Evolutionary conservation across 78 protist species (phyloP), one percentile per base, ranked within the genome.

Genomic region (Dictyostelium citrinum): DNA sequence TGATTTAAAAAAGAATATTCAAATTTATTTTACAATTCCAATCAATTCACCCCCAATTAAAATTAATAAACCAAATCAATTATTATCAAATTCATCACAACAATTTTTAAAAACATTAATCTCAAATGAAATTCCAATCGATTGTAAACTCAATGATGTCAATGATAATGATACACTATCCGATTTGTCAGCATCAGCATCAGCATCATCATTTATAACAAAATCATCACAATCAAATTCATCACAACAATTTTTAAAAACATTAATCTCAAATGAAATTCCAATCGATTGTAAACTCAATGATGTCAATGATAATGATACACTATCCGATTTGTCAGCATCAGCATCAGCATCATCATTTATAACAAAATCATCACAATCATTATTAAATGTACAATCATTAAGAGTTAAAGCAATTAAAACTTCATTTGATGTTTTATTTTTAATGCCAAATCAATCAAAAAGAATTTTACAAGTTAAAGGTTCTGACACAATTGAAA

Each of bases 391-490:
- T 41, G 39, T 70, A 24, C 80, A 83, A 78, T 74, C 84, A 14
- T 58, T 88, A 24, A 55, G 93, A 68, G 20, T 78, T 35, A 78
- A 45, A 3, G 93, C 84, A 17, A 24, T 88, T 11, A 76, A 88
- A 60, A 35, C 93, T 5, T 33, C 84, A 35, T 88, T 88, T 49
- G 33, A 78, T 4, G 5, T 88, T 10, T 74, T 78, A 24, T 76
- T 37, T n/a, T 41, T 78, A 17, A 31, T 88, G 39, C 93, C 93
- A 35, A 88, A 88, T 78, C 93, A 88, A 60, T 49, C 93, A 11
- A 49, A 43, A 22, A 68, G 22, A 17, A 78, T 24, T 6, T n/a
- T 88, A 12, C n/a, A 33, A 16, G 41, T 55, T 39, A 76, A 88
- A 78, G 85, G 85, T 20, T 12, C 67, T 1, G 93, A 88, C 6